Evolutionary conservation across 164 flowering plant species (phyloP).

Genomic region (Stephania yunnanensis): DNA sequence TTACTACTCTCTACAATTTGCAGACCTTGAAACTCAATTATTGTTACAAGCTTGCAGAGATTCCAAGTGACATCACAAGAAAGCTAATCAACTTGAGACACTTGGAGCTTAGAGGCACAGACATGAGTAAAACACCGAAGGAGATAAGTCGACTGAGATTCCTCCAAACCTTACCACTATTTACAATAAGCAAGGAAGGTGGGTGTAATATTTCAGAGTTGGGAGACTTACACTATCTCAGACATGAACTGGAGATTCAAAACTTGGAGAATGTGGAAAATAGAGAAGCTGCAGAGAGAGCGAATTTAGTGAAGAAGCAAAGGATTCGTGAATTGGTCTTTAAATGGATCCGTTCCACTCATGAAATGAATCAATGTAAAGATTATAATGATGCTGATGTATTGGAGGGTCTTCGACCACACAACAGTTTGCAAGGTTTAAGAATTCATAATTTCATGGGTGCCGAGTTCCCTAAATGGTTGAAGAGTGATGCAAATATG

Average conservation of each 20-base stretch:
- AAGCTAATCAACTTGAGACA: conserved; percentile 8
- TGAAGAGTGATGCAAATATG: no score
- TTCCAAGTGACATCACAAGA: conserved; percentile 12
- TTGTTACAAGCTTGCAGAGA: neutral
- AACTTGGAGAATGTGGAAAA: neutral
- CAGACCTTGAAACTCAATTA: conserved; percentile 4
- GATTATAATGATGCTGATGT: neutral
- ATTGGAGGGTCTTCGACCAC: neutral
- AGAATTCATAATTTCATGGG: no score
- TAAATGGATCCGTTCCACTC: neutral
- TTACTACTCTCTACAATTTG: conserved; percentile 13
- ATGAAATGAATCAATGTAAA: neutral
- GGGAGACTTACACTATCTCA: neutral
- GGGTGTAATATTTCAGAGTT: neutral
- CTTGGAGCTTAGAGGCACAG: neutral
- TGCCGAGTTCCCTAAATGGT: no score
- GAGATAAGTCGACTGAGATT: no score
- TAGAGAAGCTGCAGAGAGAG: neutral
- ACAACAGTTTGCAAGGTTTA: no score
- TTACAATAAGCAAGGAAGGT: neutral
- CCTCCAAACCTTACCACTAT: no score
- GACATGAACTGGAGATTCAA: neutral
- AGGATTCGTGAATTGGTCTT: neutral
- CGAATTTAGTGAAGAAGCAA: neutral
- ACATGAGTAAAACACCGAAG: no score